Conservation (phyloP, 495 filamentous ascomycete species). For the Thozetella sp. region DNA sequence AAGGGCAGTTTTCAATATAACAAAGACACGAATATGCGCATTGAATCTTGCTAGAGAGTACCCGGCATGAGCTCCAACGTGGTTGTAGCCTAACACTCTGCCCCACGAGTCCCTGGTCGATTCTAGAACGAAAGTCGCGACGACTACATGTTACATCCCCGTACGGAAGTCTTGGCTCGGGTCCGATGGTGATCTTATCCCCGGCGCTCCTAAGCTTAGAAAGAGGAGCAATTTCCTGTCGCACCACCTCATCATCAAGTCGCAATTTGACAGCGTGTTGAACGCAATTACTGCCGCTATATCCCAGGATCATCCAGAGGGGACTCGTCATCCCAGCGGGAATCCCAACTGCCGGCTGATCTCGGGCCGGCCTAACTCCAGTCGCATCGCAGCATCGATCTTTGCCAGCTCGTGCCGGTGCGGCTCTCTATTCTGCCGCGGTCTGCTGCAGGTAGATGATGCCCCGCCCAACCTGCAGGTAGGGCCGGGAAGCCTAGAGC, state of each 20-base stretch:
- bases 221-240: background rate
- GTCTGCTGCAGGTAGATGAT: background rate
- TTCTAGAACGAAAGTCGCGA: too few species aligned
- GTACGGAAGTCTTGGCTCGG: too few species aligned
- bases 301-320: background rate
- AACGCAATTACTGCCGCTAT: background rate
- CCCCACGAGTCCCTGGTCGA: too few species aligned
- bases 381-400: background rate
- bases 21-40: too few species aligned
- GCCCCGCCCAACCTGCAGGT: background rate
- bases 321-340: background rate
- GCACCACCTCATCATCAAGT: too few species aligned
- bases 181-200: too few species aligned
- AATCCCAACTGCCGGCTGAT: slow-evolving; percentile 1
- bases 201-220: too few species aligned
- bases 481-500: background rate
- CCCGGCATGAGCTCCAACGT: too few species aligned
- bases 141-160: too few species aligned
- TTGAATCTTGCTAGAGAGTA: too few species aligned
- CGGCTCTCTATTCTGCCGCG: background rate
- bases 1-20: too few species aligned
- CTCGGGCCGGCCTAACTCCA: background rate
- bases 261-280: background rate
- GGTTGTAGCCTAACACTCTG: too few species aligned
- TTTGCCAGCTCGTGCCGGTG: background rate